phyloP scores from a whole-genome alignment of 352 stramenopile genomes.

The Aphanomyces cochlioides region DNA sequence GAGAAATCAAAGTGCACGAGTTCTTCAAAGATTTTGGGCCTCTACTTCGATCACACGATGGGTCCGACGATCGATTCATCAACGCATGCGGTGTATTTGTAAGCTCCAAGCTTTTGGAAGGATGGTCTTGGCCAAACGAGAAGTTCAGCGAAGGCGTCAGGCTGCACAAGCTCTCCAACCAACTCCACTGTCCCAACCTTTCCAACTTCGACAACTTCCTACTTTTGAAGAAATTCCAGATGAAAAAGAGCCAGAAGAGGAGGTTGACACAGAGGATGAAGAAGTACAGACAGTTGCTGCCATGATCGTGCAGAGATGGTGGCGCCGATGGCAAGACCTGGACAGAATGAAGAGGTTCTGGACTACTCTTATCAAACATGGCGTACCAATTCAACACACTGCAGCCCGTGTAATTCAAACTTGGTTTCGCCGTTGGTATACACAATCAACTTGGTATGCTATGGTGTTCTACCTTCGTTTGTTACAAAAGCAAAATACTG shows the following conservation, averaged over 20 bases:
- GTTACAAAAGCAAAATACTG: constrained; percentile 2
- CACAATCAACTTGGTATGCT: constrained; percentile 21
- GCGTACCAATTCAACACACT: neutral
- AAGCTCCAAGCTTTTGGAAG: constrained; percentile 27
- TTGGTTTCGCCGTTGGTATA: neutral
- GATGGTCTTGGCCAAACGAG: constrained; percentile 20
- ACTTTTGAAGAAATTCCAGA: constrained; percentile 22
- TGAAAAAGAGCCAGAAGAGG: constrained; percentile 31
- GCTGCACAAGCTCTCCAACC: neutral
- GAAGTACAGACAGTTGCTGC: neutral
- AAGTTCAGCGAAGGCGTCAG: neutral
- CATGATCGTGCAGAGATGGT: constrained; percentile 16
- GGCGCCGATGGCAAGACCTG: neutral
- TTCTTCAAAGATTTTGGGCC: constrained; percentile 78
- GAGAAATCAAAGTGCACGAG: constrained; percentile 39
- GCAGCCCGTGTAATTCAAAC: constrained; percentile 12
- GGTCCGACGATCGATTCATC: constrained; percentile 62
- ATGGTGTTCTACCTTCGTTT: constrained; percentile 25
- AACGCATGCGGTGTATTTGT: constrained; percentile 38
- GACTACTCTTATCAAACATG: neutral
- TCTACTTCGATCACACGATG: constrained; percentile 69
- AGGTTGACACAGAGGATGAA: neutral
- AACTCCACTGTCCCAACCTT: neutral
- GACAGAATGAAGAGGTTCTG: constrained; percentile 6
- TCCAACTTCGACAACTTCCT: too few species aligned